Evolutionary conservation across 192 early-diverging fungal species (phyloP).

Genomic region (Dissophora globulifera): DNA sequence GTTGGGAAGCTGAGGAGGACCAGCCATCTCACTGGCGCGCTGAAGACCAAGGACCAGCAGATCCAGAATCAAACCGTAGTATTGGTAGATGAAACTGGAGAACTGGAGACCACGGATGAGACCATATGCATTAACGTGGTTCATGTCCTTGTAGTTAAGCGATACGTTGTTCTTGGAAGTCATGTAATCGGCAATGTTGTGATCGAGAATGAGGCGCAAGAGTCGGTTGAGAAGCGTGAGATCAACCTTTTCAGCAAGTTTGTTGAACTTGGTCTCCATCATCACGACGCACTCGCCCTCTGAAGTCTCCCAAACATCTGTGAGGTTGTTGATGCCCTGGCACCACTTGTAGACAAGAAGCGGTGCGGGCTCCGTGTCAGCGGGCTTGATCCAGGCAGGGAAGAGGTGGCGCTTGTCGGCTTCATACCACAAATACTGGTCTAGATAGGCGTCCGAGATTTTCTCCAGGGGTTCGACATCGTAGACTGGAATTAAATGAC

Average conservation of each 20-base stretch:
- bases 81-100: slow-evolving; percentile 97
- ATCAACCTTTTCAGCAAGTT: slow-evolving; percentile 97
- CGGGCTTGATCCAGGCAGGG: slow-evolving; percentile 99
- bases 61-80: slow-evolving; percentile 97
- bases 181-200: slow-evolving; percentile 99
- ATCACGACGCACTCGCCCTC: slow-evolving; percentile 95
- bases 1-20: slow-evolving; percentile 90
- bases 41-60: slow-evolving; percentile 93
- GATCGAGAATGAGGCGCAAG: slow-evolving; percentile 95
- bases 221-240: slow-evolving; percentile 94
- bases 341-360: slow-evolving; percentile 95
- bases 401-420: slow-evolving; percentile 97
- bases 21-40: slow-evolving; percentile 97
- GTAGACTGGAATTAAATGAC: slow-evolving; percentile 96
- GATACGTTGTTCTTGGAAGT: slow-evolving; percentile 99
- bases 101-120: slow-evolving; percentile 98
- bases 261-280: slow-evolving; percentile 93
- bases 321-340: slow-evolving; percentile 98
- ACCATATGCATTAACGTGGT: slow-evolving; percentile 97
- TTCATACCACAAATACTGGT: slow-evolving; percentile 99
- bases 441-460: slow-evolving; percentile 98
- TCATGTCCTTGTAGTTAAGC: slow-evolving; percentile 99
- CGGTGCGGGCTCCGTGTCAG: slow-evolving; percentile 96
- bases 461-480: slow-evolving; percentile 99
- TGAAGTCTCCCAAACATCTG: slow-evolving; percentile 92